Percentiles rank a stretch among this genome's conserved stretches.
Conservation (phyloP, 495 filamentous ascomycete genomes). For the Penicillium fimorum region DNA sequence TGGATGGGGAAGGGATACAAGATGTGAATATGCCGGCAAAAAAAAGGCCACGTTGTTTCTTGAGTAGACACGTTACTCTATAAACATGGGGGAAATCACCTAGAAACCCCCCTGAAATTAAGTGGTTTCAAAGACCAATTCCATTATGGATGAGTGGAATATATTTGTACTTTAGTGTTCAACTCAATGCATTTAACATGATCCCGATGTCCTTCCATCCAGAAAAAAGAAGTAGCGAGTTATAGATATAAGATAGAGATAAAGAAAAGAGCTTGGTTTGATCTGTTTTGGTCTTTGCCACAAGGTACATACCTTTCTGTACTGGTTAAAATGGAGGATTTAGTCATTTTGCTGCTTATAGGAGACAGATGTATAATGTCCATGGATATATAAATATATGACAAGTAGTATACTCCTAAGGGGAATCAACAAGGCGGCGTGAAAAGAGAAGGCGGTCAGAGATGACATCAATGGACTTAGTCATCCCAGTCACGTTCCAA, state of each 20-base stretch:
- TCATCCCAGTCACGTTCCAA: not conserved
- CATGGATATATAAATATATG: not conserved
- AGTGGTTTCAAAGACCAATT: not conserved
- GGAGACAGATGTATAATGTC: not conserved
- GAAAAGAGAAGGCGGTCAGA: constrained; percentile 3
- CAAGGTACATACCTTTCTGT: not conserved
- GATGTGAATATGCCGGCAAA: constrained; percentile 12
- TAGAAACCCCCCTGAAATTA: not conserved
- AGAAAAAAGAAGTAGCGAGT: not conserved
- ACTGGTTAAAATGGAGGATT: not conserved
- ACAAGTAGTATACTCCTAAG: too few species aligned
- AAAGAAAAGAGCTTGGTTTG: not conserved
- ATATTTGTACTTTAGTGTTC: not conserved
- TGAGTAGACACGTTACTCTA: not conserved
- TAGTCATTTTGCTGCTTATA: not conserved
- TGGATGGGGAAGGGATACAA: not conserved
- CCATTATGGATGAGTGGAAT: not conserved
- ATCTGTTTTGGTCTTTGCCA: not conserved
- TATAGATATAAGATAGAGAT: not conserved
- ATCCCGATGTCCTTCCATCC: not conserved
- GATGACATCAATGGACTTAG: constrained; percentile 2
- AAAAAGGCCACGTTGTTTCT: constrained; percentile 16
- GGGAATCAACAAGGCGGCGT: not conserved
- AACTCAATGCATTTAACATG: not conserved
- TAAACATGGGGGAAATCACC: not conserved